Conservation (phyloP, 306 rosid genomes). For the Pterocarpus macrocarpus region DNA sequence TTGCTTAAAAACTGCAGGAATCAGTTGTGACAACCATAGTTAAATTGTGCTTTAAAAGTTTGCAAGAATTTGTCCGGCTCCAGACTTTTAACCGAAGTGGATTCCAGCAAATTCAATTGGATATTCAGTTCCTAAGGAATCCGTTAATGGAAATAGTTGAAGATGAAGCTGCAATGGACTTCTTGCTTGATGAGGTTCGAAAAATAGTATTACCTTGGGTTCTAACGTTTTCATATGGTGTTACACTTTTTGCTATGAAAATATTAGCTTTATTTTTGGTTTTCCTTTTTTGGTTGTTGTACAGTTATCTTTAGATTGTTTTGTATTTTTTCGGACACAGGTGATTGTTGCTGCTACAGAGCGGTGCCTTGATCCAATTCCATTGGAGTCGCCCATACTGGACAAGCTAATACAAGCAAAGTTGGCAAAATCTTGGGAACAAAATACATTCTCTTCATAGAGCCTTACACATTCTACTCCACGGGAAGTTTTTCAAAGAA, state of each 20-base stretch:
- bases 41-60: slow-evolving; percentile 84
- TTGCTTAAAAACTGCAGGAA: slow-evolving; percentile 70
- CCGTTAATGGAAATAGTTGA: slow-evolving; percentile 76
- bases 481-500: background rate
- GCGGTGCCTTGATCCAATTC: slow-evolving; percentile 90
- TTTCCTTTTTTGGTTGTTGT: no score
- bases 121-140: slow-evolving; percentile 80
- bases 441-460: slow-evolving; percentile 51
- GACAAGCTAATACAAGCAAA: slow-evolving; percentile 87
- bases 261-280: background rate
- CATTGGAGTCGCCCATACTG: slow-evolving; percentile 82
- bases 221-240: slow-evolving; percentile 13
- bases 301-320: background rate
- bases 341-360: slow-evolving; percentile 86
- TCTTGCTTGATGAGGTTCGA: slow-evolving; percentile 90
- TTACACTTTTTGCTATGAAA: background rate
- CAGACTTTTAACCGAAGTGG: slow-evolving; percentile 93
- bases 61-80: slow-evolving; percentile 86
- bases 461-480: background rate
- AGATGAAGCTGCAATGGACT: slow-evolving; percentile 85
- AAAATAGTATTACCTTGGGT: slow-evolving; percentile 3
- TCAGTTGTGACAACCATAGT: slow-evolving; percentile 76
- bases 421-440: slow-evolving; percentile 65
- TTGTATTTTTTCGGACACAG: slow-evolving; percentile 50
- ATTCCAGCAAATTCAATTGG: slow-evolving; percentile 94